phyloP scores from a whole-genome alignment of 2,329 filamentous ascomycete species.

The Colletotrichum tanaceti region DNA sequence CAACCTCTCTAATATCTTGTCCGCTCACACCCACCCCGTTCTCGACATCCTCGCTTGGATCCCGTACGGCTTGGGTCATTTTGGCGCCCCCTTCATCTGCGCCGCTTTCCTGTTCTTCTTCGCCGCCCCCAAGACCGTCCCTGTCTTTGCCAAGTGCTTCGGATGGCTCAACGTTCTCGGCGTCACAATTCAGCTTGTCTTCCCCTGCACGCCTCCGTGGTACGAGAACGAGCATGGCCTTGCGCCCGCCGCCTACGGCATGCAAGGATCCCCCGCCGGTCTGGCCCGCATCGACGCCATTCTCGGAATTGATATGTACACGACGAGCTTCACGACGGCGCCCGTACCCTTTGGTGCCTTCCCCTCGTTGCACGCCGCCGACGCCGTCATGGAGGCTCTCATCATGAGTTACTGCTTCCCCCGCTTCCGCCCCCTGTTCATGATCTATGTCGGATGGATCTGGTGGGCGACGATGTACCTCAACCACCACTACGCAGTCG shows the following conservation, averaged over 20 bases:
- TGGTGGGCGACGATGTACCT: conserved; percentile 99
- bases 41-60: conserved; percentile 93
- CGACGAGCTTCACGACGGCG: conserved; percentile 88
- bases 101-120: conserved; percentile 87
- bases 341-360: conserved; percentile 96
- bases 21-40: conserved; percentile 84
- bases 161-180: conserved; percentile 93
- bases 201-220: conserved; percentile 96
- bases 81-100: conserved; percentile 84
- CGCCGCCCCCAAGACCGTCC: conserved; percentile 84
- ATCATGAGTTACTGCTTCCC: conserved; percentile 97
- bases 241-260: conserved; percentile 91
- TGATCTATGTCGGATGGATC: conserved; percentile 89
- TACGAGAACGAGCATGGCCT: conserved; percentile 95
- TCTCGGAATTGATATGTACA: conserved; percentile 93
- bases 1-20: conserved; percentile 95
- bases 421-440: conserved; percentile 80
- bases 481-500: conserved; percentile 95
- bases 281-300: conserved; percentile 88
- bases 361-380: conserved; percentile 90
- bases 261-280: conserved; percentile 88
- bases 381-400: conserved; percentile 87
- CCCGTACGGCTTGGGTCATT: conserved; percentile 92
- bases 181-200: conserved; percentile 87
- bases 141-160: conserved; percentile 86